Evolutionary conservation across 1,139 yeast genomes (phyloP), one percentile per base, ranked within the genome.

Genomic region (Magnusiomyces ingens): DNA sequence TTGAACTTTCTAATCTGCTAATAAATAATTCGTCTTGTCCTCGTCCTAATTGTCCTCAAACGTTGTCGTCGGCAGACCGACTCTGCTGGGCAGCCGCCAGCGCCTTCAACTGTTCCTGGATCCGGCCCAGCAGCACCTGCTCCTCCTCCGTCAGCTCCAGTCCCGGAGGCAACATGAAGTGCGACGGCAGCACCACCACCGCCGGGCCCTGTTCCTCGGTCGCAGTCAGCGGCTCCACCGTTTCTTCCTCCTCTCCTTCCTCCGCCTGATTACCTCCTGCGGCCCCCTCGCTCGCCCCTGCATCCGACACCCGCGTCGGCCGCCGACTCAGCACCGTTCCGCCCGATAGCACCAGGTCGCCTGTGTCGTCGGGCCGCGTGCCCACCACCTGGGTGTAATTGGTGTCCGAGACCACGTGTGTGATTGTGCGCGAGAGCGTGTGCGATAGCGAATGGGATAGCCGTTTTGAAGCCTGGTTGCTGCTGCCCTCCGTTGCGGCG

Each of bases 81-180:
- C 8, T 26, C 32, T 26, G 32, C 32, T 8, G 32, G 32, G 32
- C 32, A 26, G 32, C 32, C 8, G 32, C 32, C 32, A 26, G 8
- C 8, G 32, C 32, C 8, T 42, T 15, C 10, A 55, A 21, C 46
- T 55, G 55, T 6, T 55, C 53, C 44, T 55, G 58, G 32, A 55
- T 55, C 11, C 50, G 45, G 3, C 52, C 58, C 17, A 55, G 41
- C 50, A 55, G 35, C 5, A 54, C 53, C 26, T 55, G 55, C 40
- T 55, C 58, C 36, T 55, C 58, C 35, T 51, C 56, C 5, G 56
- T 53, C 15, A 55, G 42, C 19, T 51, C 56, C 37, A 55, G 44
- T 12, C 55, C 56, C 21, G 49, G 22, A 5, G 58, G 56, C 18
- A 53, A 40, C 11, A 53, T 26, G 37, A 46, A 55, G 40, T 55